Percentiles rank a stretch among this genome's conserved stretches.
Conservation (phyloP, 2,329 filamentous ascomycete genomes). For the Rutstroemia sp. region DNA sequence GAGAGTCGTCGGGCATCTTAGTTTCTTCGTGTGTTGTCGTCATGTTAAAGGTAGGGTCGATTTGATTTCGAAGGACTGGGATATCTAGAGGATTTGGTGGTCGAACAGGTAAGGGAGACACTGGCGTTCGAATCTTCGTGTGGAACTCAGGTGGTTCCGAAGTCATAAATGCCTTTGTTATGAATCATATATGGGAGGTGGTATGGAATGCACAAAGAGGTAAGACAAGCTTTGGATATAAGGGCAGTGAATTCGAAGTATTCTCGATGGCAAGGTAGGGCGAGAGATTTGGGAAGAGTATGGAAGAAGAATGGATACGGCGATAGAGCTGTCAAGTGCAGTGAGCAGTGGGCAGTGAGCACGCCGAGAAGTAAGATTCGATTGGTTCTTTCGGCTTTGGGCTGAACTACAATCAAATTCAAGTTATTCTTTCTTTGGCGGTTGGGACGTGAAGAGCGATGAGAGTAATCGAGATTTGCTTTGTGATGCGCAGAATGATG, state of each 20-base stretch:
- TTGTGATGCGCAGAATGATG: too few species aligned
- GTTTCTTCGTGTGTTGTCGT: conserved; percentile 43
- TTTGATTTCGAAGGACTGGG: conserved; percentile 63
- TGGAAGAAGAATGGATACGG: too few species aligned
- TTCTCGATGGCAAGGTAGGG: background rate
- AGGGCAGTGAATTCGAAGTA: background rate
- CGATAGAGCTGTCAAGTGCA: too few species aligned
- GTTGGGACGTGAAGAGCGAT: too few species aligned
- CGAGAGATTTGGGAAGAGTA: too few species aligned
- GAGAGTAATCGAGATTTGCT: too few species aligned
- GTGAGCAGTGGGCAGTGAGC: too few species aligned
- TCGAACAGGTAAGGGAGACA: conserved; percentile 64
- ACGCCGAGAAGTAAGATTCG: too few species aligned
- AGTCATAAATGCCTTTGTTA: conserved; percentile 10
- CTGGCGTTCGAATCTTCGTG: conserved; percentile 59
- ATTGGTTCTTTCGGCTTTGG: too few species aligned
- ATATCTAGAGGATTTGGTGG: conserved; percentile 61
- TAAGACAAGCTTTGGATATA: background rate
- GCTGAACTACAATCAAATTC: too few species aligned
- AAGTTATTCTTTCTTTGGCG: too few species aligned
- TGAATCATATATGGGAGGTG: background rate
- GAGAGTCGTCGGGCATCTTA: conserved; percentile 12
- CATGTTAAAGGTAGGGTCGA: conserved; percentile 64
- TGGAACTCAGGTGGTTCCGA: conserved; percentile 49
- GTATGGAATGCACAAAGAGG: conserved; percentile 4